Evolutionary conservation across 2,329 filamentous ascomycete species (phyloP).

Genomic region (Stromatinia cepivora): DNA sequence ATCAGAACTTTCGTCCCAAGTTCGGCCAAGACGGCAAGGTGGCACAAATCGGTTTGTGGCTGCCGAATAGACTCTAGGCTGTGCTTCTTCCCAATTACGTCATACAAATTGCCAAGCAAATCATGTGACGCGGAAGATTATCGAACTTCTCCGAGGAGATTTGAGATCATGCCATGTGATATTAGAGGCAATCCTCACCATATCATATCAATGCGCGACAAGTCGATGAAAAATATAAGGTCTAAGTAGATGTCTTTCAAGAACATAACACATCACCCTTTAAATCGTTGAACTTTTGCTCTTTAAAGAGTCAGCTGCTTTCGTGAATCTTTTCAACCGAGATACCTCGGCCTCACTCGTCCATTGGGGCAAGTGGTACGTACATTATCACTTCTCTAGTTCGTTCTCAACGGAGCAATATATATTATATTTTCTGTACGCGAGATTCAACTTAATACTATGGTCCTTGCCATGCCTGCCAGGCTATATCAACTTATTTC

Average conservation of each 20-base stretch:
- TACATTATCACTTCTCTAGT: neutral
- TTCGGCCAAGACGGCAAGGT: conserved; percentile 9
- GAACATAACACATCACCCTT: neutral
- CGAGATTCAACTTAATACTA: neutral
- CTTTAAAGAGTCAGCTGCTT: neutral
- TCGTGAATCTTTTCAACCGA: neutral
- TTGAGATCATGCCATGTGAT: neutral
- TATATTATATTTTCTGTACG: neutral
- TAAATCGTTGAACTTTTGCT: neutral
- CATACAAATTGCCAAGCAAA: neutral
- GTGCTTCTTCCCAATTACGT: neutral
- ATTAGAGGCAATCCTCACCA: neutral
- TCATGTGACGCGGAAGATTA: conserved; percentile 12
- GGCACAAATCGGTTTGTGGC: neutral
- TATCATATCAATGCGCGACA: neutral
- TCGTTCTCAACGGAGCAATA: neutral
- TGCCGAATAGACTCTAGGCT: conserved; percentile 3
- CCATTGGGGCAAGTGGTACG: neutral
- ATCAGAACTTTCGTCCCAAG: neutral
- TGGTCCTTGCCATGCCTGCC: conserved; percentile 6
- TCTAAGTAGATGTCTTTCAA: neutral
- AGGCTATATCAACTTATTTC: neutral
- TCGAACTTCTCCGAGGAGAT: neutral
- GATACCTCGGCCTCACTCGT: neutral
- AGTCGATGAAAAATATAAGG: neutral